Conservation (phyloP, 2,329 filamentous ascomycete genomes). For the Gaeumannomyces sp. region DNA sequence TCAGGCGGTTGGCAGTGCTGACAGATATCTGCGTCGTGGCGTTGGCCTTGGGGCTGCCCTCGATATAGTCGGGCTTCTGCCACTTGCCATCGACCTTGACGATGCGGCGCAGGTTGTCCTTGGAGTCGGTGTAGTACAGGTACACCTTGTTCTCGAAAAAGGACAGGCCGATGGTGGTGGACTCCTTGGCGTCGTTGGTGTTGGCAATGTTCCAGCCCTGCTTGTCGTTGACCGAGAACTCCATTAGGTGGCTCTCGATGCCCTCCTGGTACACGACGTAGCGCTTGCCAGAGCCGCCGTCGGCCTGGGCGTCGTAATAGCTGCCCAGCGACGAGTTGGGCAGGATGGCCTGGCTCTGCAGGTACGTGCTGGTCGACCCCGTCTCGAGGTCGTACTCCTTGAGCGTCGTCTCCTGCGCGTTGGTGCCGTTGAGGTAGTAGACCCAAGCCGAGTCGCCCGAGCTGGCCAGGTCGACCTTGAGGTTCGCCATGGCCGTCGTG, state of each 20-base stretch:
- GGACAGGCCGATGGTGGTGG: background rate
- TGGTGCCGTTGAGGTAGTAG: constrained; percentile 5
- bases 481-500: background rate
- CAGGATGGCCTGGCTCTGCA: constrained; percentile 4
- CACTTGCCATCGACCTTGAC: constrained; percentile 3
- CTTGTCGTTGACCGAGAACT: background rate
- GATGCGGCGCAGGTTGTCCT: constrained; percentile 4
- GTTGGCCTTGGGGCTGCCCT: constrained; percentile 7
- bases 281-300: background rate
- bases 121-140: constrained; percentile 6
- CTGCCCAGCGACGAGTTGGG: constrained; percentile 3
- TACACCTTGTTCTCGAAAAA: constrained; percentile 4
- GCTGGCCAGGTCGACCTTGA: background rate
- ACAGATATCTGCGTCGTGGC: background rate
- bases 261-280: constrained; percentile 4
- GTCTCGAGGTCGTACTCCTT: constrained; percentile 6
- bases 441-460: constrained; percentile 2
- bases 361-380: constrained; percentile 3
- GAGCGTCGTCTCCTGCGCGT: constrained; percentile 4
- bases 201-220: constrained; percentile 7
- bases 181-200: constrained; percentile 4
- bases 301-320: background rate
- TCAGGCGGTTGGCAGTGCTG: background rate
- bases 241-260: constrained; percentile 2
- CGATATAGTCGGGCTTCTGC: constrained; percentile 2